Base-by-base conservation (phyloP, 306 rosid genomes). In the Glycine tomentella region DNA sequence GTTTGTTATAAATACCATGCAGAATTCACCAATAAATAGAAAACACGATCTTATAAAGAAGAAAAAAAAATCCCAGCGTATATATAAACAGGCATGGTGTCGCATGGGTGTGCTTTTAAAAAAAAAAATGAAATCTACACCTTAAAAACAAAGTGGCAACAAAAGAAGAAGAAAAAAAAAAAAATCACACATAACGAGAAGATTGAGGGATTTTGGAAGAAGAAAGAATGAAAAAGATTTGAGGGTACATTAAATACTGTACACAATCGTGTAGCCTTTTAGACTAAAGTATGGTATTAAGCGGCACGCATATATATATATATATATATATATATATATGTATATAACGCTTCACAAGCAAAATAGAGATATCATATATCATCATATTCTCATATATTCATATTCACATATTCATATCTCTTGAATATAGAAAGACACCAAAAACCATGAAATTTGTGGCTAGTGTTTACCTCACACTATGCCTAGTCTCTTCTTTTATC, bases 401-500 rank as follows among this genome's bases (percentile, higher is more conserved):
- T 25, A 25, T 25, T 25, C 31, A 25, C 31, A 25, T 25, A 0
- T 36, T 12, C 31, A 25, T 25, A 25, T 25, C 31, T 25, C 31
- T 25, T 25, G 31, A 1, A 25, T 25, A 25, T 25, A 25, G 55
- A 50, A 2, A 49, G 1, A 49, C 55, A 50, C 31, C 1, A 1
- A 50, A 3, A 40, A 38, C 6, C 55, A 86, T 80, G 87, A 83
- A 51, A 72, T 2, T 42, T 9, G 16, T 9, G 3, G 59, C 10
- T 25, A 75, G 75, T 38, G 48, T 80, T 44, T 80, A 67, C 34
- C 10, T 83, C 2, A 57, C 78, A n/a, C 12, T 80, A 5, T 65
- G 78, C 9, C 2, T 83, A 17, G 80, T 78, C 3, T 58, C 69
- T 8, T 50, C 83, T 70, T n/a, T 90, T 3, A 56, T 78, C 7